Conservation (phyloP, 345 rosid species). For the Sapria himalayana region DNA sequence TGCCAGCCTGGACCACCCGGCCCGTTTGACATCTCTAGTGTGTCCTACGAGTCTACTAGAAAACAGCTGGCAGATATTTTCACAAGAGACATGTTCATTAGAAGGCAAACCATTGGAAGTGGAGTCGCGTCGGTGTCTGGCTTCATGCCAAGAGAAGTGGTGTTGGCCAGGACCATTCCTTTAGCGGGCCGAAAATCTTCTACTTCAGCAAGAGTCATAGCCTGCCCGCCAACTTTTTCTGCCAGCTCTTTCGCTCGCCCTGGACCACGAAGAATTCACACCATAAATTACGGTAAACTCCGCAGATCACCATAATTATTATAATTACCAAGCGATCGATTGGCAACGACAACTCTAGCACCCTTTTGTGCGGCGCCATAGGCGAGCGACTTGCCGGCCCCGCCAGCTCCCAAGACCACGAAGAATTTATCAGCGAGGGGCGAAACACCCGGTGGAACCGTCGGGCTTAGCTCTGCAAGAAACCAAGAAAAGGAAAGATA, state of each 20-base stretch:
- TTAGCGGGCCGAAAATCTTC: slow-evolving; percentile 25
- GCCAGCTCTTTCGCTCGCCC: slow-evolving; percentile 24
- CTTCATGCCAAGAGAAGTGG: slow-evolving; percentile 25
- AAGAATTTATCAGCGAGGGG: slow-evolving; percentile 22
- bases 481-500: too few relatives aligned
- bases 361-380: slow-evolving; percentile 29
- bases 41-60: too few relatives aligned
- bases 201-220: slow-evolving; percentile 18
- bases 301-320: not conserved
- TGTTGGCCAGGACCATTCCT: slow-evolving; percentile 31
- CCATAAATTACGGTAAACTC: not conserved
- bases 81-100: too few relatives aligned
- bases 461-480: too few relatives aligned
- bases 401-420: slow-evolving; percentile 25
- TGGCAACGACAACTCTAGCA: slow-evolving; percentile 24
- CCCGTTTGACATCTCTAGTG: too few relatives aligned
- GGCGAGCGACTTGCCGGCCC: slow-evolving; percentile 28
- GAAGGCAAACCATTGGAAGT: slow-evolving; percentile 11
- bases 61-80: too few relatives aligned
- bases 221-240: slow-evolving; percentile 22
- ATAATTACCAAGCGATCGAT: slow-evolving; percentile 19
- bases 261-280: not conserved
- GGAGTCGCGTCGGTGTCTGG: slow-evolving; percentile 21
- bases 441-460: slow-evolving; percentile 7
- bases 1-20: too few relatives aligned